Evolutionary conservation across 2,329 filamentous ascomycete species (phyloP), one percentile per base, ranked within the genome.

Genomic region (Alternaria hordeiaustralica): DNA sequence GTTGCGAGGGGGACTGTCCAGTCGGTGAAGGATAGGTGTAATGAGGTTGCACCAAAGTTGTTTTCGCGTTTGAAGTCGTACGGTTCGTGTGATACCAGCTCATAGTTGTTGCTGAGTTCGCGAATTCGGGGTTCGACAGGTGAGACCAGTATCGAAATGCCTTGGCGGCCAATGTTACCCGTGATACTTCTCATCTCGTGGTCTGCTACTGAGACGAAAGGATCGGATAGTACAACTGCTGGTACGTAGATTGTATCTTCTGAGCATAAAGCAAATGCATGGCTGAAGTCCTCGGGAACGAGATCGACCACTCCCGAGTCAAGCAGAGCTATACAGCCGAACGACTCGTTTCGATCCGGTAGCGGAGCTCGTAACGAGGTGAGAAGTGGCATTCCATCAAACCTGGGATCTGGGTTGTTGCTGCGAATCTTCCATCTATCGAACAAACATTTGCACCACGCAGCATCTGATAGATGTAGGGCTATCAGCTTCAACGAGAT

Each of bases 1-100:
- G 12, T 21, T 9, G 45, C 60, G 4, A 66, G 25, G 2, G 60
- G 60, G 2, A 62, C 18, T 15, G 43, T 45, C n/a, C 18, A 62
- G 15, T 63, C 60, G 10, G 60, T 63, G 49, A 66, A 61, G 2
- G 56, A 47, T 3, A 66, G 53, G 18, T 66, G 64, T 7, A 66
- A 26, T 3, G 60, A 58, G 1, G 64, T 66, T 2, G 44, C 41
- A 2, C 6, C 10, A n/a, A 66, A 63, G 21, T 23, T 20, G 18
- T 63, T 9, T 12, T 41, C 15, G 6, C 28, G 33, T 43, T 44
- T 45, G 2, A 43, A 47, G 33, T 63, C 54, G 30, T 6, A 65
- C 5, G 21, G 12, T 15, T 47, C 45, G 21, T 47, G 28, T n/a
- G 15, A 59, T 51, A 20, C 47, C 7, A 55, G 4, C 12, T 45